Conservation (phyloP, 2,329 filamentous ascomycete species). For the Chalaropsis ovoidea region DNA sequence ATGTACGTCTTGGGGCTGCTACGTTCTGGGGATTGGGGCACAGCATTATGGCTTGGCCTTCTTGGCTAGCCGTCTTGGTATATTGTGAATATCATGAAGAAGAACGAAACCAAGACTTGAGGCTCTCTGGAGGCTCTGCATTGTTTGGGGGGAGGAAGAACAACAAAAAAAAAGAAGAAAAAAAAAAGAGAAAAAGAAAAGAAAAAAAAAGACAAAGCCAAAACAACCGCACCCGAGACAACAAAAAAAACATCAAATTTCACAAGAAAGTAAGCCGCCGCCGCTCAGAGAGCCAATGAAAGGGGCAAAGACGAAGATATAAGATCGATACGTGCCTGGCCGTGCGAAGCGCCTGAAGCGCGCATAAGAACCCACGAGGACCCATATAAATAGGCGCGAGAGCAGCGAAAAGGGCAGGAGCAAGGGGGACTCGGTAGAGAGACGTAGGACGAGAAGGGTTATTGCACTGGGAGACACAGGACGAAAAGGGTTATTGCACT, state of each 20-base stretch:
- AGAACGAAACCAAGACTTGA: constrained; percentile 7
- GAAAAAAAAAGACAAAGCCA: too few relatives aligned
- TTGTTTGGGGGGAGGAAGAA: not conserved
- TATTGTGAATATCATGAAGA: not conserved
- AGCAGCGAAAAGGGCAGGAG: not conserved
- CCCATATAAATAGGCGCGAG: not conserved
- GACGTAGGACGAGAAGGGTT: not conserved
- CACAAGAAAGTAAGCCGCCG: not conserved
- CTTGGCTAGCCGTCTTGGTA: not conserved
- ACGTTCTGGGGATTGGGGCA: not conserved
- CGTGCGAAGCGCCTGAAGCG: constrained; percentile 4
- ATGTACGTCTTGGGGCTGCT: not conserved
- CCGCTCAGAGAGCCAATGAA: not conserved
- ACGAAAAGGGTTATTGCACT: too few relatives aligned
- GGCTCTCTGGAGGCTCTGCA: constrained; percentile 8
- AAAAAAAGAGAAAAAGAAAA: too few relatives aligned
- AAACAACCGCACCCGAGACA: too few relatives aligned
- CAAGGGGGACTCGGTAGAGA: not conserved
- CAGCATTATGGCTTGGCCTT: constrained; percentile 7
- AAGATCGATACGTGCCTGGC: not conserved
- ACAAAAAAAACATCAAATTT: too few relatives aligned
- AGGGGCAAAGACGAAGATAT: not conserved
- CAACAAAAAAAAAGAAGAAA: too few relatives aligned
- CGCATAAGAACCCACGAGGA: not conserved
- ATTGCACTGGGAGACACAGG: not conserved